Percentiles rank a stretch among this genome's conserved stretches.
These are phyloP conservation scores for Pinus albicaulis DNA, from an alignment of 75 land plant genomes.

Conservation along the genomic window DNA sequence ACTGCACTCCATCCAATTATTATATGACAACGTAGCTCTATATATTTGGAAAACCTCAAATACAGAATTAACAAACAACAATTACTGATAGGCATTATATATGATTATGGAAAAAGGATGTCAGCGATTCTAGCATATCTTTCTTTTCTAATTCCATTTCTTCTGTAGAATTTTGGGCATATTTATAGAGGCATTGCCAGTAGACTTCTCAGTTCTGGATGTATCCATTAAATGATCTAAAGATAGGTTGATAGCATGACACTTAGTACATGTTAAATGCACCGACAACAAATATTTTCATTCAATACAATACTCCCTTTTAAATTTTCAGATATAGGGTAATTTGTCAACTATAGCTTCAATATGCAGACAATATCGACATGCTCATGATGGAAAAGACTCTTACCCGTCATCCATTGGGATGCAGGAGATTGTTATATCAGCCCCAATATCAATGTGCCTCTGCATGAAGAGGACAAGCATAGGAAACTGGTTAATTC, in stretches of 20 bases:
- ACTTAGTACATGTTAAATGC: neutral
- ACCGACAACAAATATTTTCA: neutral
- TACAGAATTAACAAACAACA: no score
- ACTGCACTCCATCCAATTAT: no score
- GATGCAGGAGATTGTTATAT: slow-evolving; percentile 50
- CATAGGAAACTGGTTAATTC: neutral
- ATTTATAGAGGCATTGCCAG: neutral
- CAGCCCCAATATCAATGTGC: slow-evolving; percentile 48
- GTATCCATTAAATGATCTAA: neutral
- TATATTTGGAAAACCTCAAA: no score
- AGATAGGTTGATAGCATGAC: neutral
- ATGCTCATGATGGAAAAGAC: neutral
- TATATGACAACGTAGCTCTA: no score
- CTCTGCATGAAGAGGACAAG: slow-evolving; percentile 26
- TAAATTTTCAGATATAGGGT: neutral
- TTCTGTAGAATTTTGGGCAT: neutral
- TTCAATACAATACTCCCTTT: neutral
- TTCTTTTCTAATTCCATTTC: neutral
- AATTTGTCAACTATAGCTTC: neutral
- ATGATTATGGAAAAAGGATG: no score
- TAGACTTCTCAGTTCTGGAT: neutral
- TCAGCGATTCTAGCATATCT: neutral
- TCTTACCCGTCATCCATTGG: slow-evolving; percentile 52
- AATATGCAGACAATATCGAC: neutral
- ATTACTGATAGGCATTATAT: no score